Conservation (phyloP, 192 early-diverging fungal species). For the Thamnidium elegans region DNA sequence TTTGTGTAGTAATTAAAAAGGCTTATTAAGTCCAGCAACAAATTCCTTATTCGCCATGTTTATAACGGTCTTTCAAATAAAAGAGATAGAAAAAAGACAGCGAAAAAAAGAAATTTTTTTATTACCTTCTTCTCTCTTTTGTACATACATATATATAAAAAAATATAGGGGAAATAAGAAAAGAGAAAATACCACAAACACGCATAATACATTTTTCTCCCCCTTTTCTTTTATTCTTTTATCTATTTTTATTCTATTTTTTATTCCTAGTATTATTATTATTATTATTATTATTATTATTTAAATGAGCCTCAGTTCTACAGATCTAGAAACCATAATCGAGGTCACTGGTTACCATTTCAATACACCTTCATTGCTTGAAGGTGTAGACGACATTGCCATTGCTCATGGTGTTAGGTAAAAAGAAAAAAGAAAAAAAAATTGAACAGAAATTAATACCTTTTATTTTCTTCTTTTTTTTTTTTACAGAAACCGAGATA, state of each 20-base stretch:
- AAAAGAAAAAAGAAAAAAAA: background rate
- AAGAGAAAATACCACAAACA: too few species aligned
- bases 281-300: background rate
- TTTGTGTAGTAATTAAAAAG: too few species aligned
- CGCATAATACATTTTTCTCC: background rate
- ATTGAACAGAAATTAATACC: background rate
- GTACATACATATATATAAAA: too few species aligned
- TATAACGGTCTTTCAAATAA: too few species aligned
- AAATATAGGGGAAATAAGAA: too few species aligned
- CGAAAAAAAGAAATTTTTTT: too few species aligned
- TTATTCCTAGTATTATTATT: background rate
- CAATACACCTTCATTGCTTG: constrained; percentile 7
- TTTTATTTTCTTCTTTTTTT: too few species aligned
- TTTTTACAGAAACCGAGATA: constrained; percentile 18
- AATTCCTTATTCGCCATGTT: too few species aligned
- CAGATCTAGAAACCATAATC: constrained; percentile 1
- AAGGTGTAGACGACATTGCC: constrained; percentile 5
- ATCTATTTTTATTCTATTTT: background rate
- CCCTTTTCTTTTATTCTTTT: background rate
- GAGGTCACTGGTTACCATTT: constrained; percentile 16
- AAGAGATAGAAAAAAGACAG: too few species aligned
- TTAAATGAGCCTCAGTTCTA: background rate
- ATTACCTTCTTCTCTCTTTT: too few species aligned
- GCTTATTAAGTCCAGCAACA: too few species aligned
- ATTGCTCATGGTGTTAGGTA: constrained; percentile 9